Conservation (phyloP, 441 rosid genomes). For the Eutrema salsugineum region DNA sequence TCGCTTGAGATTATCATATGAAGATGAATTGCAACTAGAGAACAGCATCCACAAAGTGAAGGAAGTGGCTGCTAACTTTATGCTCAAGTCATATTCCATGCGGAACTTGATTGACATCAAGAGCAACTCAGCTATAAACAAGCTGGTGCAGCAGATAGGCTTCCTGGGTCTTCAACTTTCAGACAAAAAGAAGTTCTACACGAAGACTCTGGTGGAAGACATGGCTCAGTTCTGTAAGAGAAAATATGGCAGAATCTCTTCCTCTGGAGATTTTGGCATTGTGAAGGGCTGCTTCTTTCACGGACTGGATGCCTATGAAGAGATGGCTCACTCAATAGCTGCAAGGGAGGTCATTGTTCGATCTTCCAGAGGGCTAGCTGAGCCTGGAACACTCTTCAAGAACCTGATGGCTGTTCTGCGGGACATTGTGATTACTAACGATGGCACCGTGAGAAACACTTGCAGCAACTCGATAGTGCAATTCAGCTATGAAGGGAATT, state of each 20-base stretch:
- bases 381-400: slow-evolving; percentile 94
- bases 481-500: slow-evolving; percentile 63
- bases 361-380: slow-evolving; percentile 88
- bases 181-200: slow-evolving; percentile 75
- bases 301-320: slow-evolving; percentile 94
- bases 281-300: slow-evolving; percentile 68
- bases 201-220: slow-evolving; percentile 77
- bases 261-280: slow-evolving; percentile 76
- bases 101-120: slow-evolving; percentile 72
- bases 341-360: slow-evolving; percentile 88
- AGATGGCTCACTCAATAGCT: slow-evolving; percentile 80
- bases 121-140: slow-evolving; percentile 68
- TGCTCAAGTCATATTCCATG: slow-evolving; percentile 55
- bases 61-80: slow-evolving; percentile 49
- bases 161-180: slow-evolving; percentile 80
- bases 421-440: slow-evolving; percentile 83
- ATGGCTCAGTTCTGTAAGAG: slow-evolving; percentile 59
- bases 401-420: slow-evolving; percentile 97
- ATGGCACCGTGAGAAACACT: slow-evolving; percentile 87
- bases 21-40: slow-evolving; percentile 81
- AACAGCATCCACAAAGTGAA: slow-evolving; percentile 54
- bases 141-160: slow-evolving; percentile 75
- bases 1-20: slow-evolving; percentile 52
- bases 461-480: slow-evolving; percentile 85
- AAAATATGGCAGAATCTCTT: slow-evolving; percentile 58